phyloP scores from a whole-genome alignment of 116 monocot species.

The Trichopus zeylanicus region DNA sequence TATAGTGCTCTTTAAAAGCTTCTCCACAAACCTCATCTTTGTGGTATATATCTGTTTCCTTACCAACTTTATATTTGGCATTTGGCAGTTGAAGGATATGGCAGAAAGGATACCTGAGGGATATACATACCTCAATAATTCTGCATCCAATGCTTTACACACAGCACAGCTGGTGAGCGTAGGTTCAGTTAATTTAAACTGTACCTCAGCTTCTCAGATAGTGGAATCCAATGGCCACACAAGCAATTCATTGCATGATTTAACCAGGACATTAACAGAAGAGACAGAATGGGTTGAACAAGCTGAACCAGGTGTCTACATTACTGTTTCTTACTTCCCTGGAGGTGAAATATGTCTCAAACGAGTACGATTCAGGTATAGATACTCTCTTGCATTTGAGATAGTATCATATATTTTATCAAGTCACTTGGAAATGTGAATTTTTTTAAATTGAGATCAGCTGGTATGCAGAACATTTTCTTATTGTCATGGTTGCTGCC shows the following conservation, averaged over 20 bases:
- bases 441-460: too few relatives aligned
- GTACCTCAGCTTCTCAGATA: slow-evolving; percentile 7
- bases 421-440: too few relatives aligned
- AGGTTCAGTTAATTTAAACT: slow-evolving; percentile 8
- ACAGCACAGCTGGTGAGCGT: slow-evolving; percentile 9
- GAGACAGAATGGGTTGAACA: slow-evolving; percentile 71
- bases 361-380: slow-evolving; percentile 86
- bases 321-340: slow-evolving; percentile 50
- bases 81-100: slow-evolving; percentile 69
- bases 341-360: slow-evolving; percentile 64
- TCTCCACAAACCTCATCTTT: too few relatives aligned
- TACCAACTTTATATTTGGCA: not conserved
- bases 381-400: too few relatives aligned
- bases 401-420: too few relatives aligned
- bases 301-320: slow-evolving; percentile 75
- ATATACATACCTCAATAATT: slow-evolving; percentile 1
- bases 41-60: too few relatives aligned
- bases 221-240: slow-evolving; percentile 16
- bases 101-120: slow-evolving; percentile 37
- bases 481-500: too few relatives aligned
- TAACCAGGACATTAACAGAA: slow-evolving; percentile 18
- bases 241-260: slow-evolving; percentile 19
- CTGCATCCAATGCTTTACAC: slow-evolving; percentile 7
- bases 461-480: too few relatives aligned
- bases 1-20: too few relatives aligned